These are phyloP conservation scores for Candida boleticola DNA, from an alignment of 805 yeast species.

Conservation along the genomic window DNA sequence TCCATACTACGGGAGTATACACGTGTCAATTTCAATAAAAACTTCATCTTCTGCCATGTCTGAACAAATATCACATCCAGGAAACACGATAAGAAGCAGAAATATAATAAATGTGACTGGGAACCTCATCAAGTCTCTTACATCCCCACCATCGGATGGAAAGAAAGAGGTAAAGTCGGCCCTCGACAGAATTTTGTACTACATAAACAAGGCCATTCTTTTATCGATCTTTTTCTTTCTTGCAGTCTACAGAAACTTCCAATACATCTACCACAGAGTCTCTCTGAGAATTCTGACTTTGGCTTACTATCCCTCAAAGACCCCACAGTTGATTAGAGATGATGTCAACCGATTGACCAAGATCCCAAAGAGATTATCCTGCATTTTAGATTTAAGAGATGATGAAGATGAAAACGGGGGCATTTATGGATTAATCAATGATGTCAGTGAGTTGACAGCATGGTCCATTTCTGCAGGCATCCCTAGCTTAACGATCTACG, in stretches of 20 bases:
- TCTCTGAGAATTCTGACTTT: slow-evolving; percentile 57
- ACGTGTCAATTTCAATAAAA: no score
- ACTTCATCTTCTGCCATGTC: not conserved
- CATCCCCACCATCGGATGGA: not conserved
- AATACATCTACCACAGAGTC: slow-evolving; percentile 50
- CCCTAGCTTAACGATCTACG: slow-evolving; percentile 69
- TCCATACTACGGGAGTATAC: no score
- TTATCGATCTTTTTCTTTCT: slow-evolving; percentile 53
- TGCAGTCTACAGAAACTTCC: slow-evolving; percentile 53
- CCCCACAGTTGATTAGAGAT: slow-evolving; percentile 83
- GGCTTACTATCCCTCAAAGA: slow-evolving; percentile 64
- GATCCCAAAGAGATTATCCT: slow-evolving; percentile 74
- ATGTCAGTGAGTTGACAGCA: slow-evolving; percentile 71
- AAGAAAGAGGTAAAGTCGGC: not conserved
- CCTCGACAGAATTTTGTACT: slow-evolving; percentile 14
- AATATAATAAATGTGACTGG: not conserved
- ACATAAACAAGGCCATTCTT: slow-evolving; percentile 48
- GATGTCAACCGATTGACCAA: slow-evolving; percentile 74
- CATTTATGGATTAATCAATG: slow-evolving; percentile 72
- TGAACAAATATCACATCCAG: not conserved
- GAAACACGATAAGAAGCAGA: not conserved
- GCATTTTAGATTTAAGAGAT: slow-evolving; percentile 68
- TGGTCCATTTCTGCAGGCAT: slow-evolving; percentile 94
- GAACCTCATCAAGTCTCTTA: not conserved
- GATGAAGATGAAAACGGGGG: slow-evolving; percentile 91